These are phyloP conservation scores for Rugonectria rugulosa DNA, from an alignment of 2,329 filamentous ascomycete species.

Conservation along the genomic window DNA sequence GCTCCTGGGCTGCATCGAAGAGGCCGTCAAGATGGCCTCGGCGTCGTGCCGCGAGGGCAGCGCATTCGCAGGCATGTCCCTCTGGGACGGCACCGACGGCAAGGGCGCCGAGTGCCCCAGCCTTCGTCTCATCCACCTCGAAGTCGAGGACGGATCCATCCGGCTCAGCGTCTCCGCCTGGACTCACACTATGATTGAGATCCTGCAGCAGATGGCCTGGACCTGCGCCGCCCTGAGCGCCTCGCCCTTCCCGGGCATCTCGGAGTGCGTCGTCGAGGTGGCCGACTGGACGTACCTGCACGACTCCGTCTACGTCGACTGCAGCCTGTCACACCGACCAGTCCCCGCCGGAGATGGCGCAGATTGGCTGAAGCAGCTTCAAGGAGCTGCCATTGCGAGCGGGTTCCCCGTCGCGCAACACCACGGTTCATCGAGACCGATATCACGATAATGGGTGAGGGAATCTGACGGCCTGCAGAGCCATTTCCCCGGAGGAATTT, in stretches of 20 bases:
- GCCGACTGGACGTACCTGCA: constrained; percentile 43
- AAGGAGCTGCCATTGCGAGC: constrained; percentile 43
- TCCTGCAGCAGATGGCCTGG: constrained; percentile 50
- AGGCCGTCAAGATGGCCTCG: constrained; percentile 42
- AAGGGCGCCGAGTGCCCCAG: constrained; percentile 38
- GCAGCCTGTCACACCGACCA: constrained; percentile 42
- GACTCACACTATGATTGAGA: constrained; percentile 45
- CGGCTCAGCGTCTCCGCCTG: constrained; percentile 45
- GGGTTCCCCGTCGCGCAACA: constrained; percentile 43
- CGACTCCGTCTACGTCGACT: constrained; percentile 46
- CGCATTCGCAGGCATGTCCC: constrained; percentile 43
- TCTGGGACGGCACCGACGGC: constrained; percentile 45
- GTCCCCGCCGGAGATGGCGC: constrained; percentile 38
- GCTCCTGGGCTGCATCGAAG: constrained; percentile 42
- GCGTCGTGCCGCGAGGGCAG: constrained; percentile 34
- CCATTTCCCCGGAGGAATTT: no score
- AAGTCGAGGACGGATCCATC: constrained; percentile 44
- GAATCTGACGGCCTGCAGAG: background rate
- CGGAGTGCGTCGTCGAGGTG: constrained; percentile 42
- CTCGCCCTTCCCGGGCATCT: constrained; percentile 44
- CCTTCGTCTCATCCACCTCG: constrained; percentile 44
- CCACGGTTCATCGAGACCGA: background rate
- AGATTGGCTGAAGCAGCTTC: constrained; percentile 41
- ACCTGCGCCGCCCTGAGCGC: constrained; percentile 45
- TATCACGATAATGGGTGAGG: background rate